phyloP scores from a whole-genome alignment of 1,284 basidiomycete genomes.

The Caloboletus firmus region DNA sequence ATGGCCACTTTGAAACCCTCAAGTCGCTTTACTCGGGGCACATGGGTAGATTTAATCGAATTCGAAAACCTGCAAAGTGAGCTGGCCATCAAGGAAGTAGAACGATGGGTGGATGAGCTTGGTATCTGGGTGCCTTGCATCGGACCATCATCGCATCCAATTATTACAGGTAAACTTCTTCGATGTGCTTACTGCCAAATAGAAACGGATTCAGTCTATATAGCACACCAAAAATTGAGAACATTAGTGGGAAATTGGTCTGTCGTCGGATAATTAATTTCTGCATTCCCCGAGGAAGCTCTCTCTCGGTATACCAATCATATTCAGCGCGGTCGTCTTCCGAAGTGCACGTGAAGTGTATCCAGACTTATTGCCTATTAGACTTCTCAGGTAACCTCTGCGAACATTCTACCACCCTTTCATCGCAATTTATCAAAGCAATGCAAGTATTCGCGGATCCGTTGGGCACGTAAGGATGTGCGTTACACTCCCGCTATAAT shows the following conservation, averaged over 20 bases:
- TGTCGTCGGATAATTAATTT: background rate
- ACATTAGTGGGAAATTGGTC: background rate
- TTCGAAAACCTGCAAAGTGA: conserved; percentile 37
- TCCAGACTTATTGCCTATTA: background rate
- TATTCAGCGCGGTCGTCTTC: background rate
- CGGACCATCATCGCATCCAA: background rate
- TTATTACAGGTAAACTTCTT: background rate
- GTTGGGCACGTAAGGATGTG: too few species aligned
- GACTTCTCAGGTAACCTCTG: background rate
- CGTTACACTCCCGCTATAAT: too few species aligned
- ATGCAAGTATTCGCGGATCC: too few species aligned
- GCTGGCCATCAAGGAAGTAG: conserved; percentile 36
- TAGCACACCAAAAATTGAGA: background rate
- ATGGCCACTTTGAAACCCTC: conserved; percentile 35
- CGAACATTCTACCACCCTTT: background rate
- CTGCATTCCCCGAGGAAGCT: background rate
- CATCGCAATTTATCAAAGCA: too few species aligned
- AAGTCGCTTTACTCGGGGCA: conserved; percentile 41
- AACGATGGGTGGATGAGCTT: conserved; percentile 47
- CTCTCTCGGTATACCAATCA: background rate
- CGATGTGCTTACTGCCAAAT: background rate
- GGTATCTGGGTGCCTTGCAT: conserved; percentile 37
- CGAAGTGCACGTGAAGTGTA: background rate
- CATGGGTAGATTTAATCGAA: conserved; percentile 39
- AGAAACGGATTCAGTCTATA: background rate